Conservation (phyloP, 257 asterid genomes). For the Sherardia arvensis region DNA sequence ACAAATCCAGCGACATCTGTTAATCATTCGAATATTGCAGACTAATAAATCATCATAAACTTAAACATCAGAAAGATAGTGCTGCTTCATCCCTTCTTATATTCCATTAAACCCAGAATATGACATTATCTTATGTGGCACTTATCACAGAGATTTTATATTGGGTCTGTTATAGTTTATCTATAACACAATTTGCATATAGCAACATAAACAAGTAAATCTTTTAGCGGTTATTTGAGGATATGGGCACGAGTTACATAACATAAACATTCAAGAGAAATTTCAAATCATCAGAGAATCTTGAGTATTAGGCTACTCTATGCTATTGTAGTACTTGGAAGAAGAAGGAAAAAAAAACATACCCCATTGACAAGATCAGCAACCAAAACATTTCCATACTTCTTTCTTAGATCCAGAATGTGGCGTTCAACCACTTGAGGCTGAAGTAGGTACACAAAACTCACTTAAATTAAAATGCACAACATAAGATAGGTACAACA, state of each 20-base stretch:
- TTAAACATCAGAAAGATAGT: background rate
- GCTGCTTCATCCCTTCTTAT: background rate
- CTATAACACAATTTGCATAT: background rate
- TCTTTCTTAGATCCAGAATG: constrained; percentile 65
- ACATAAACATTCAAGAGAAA: background rate
- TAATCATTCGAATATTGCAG: background rate
- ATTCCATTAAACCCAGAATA: background rate
- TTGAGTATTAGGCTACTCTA: background rate
- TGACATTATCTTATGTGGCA: background rate
- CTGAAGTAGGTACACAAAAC: constrained; percentile 32
- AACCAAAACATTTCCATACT: constrained; percentile 73
- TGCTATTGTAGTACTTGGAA: background rate
- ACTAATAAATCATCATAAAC: background rate
- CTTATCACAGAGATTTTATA: background rate
- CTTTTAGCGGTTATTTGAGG: background rate
- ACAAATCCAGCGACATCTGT: background rate
- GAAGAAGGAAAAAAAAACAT: background rate
- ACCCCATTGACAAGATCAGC: constrained; percentile 85
- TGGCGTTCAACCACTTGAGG: constrained; percentile 76
- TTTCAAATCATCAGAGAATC: background rate
- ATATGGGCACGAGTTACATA: background rate
- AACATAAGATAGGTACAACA: background rate
- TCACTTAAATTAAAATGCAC: constrained; percentile 11
- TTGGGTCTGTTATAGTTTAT: background rate
- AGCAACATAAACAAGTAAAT: background rate